These are phyloP conservation scores for Trypanosoma platydactyli DNA, from an alignment of 208 protist species.

Conservation along the genomic window DNA sequence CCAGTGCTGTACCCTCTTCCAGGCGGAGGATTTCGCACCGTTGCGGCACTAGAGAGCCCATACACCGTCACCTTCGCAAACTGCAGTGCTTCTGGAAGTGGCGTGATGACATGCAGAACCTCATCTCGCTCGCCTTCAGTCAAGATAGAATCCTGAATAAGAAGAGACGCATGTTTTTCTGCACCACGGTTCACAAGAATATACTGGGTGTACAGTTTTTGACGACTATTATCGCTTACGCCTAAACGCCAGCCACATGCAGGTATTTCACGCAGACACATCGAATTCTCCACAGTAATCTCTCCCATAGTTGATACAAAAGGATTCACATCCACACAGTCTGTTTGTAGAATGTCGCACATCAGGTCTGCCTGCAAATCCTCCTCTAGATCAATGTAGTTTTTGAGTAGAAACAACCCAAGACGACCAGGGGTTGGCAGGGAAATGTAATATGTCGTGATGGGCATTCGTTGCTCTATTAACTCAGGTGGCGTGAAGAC, in stretches of 20 bases:
- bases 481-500: conserved; percentile 58
- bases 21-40: neutral
- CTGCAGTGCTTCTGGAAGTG: conserved; percentile 37
- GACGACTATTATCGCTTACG: conserved; percentile 62
- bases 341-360: conserved; percentile 74
- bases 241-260: conserved; percentile 63
- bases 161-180: conserved; percentile 19
- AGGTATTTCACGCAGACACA: conserved; percentile 51
- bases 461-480: conserved; percentile 32
- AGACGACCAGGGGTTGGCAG: conserved; percentile 59
- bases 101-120: conserved; percentile 64
- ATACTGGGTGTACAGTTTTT: conserved; percentile 73
- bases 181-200: conserved; percentile 36
- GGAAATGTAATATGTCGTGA: conserved; percentile 57
- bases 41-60: conserved; percentile 22
- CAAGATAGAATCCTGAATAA: conserved; percentile 59
- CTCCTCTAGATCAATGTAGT: conserved; percentile 59
- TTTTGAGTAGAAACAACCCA: conserved; percentile 52
- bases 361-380: conserved; percentile 66
- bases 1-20: conserved; percentile 20
- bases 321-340: conserved; percentile 67
- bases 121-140: conserved; percentile 46
- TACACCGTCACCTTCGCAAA: conserved; percentile 59
- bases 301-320: conserved; percentile 55
- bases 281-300: conserved; percentile 34